Conservation (phyloP, 768 basidiomycete species). For the Calocera viscosa region DNA sequence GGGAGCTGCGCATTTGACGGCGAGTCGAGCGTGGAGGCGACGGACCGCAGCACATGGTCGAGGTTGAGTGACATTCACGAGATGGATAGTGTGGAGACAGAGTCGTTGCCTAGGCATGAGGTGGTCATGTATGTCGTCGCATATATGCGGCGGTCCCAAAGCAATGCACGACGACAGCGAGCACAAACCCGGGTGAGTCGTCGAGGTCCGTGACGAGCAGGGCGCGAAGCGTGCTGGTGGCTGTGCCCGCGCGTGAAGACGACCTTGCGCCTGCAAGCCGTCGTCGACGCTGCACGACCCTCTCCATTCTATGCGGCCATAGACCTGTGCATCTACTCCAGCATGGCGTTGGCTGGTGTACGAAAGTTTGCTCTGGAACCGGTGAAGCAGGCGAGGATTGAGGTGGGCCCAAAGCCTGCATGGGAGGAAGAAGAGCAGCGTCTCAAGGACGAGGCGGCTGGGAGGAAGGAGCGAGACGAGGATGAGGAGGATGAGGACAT, state of each 20-base stretch:
- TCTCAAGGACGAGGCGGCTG: slow-evolving; percentile 13
- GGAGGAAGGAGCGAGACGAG: slow-evolving; percentile 26
- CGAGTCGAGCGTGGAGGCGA: neutral
- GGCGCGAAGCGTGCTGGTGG: neutral
- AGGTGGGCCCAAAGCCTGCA: slow-evolving; percentile 40
- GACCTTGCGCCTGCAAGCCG: too few relatives aligned
- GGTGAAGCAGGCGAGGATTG: neutral
- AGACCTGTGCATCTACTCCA: neutral
- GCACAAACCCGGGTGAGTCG: too few relatives aligned
- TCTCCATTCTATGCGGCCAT: neutral
- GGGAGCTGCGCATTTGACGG: neutral
- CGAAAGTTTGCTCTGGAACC: neutral
- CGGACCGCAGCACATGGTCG: neutral
- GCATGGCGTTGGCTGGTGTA: neutral
- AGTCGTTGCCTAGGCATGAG: too few relatives aligned
- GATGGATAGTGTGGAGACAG: too few relatives aligned
- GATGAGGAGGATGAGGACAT: slow-evolving; percentile 27
- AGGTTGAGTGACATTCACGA: neutral
- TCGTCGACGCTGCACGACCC: too few relatives aligned
- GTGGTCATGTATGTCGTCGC: too few relatives aligned
- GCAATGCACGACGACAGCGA: too few relatives aligned
- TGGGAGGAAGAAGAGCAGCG: slow-evolving; percentile 41
- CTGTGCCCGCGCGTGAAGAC: too few relatives aligned
- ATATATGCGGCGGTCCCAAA: too few relatives aligned
- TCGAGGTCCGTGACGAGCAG: too few relatives aligned